Conservation (phyloP, 345 rosid genomes). For the Linum tenue region DNA sequence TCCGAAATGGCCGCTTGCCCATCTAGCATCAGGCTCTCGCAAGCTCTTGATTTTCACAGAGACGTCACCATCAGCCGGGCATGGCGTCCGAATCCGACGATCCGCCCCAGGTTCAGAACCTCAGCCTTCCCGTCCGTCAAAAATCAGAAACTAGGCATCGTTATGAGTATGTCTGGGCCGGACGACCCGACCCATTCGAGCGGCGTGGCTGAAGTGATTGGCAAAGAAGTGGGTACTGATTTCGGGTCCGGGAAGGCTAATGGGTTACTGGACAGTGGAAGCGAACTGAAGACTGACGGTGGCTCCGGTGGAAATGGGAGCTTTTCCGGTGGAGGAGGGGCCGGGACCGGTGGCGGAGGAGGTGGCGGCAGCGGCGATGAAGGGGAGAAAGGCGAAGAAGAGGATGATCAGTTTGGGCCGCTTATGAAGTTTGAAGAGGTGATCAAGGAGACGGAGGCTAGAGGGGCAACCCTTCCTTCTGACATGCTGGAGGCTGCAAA, state of each 20-base stretch:
- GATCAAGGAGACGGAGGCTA: slow-evolving; percentile 14
- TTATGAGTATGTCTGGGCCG: neutral
- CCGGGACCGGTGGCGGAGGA: neutral
- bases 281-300: slow-evolving; percentile 11
- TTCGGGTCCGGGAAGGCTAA: neutral
- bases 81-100: neutral
- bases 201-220: neutral
- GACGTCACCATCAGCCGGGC: neutral
- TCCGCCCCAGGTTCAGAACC: neutral
- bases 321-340: neutral
- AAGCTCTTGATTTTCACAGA: neutral
- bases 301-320: slow-evolving; percentile 2
- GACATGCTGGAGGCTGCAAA: slow-evolving; percentile 86
- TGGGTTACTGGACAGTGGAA: slow-evolving; percentile 6
- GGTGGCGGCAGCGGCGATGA: slow-evolving; percentile 7
- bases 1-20: neutral
- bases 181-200: neutral
- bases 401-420: slow-evolving; percentile 19
- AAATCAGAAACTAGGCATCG: neutral
- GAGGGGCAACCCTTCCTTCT: slow-evolving; percentile 39
- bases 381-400: slow-evolving; percentile 7
- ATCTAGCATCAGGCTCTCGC: neutral
- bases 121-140: neutral
- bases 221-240: neutral
- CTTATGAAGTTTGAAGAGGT: slow-evolving; percentile 18